These are phyloP conservation scores for Carallia pectinifolia DNA, from an alignment of 345 rosid genomes.

Conservation along the genomic window DNA sequence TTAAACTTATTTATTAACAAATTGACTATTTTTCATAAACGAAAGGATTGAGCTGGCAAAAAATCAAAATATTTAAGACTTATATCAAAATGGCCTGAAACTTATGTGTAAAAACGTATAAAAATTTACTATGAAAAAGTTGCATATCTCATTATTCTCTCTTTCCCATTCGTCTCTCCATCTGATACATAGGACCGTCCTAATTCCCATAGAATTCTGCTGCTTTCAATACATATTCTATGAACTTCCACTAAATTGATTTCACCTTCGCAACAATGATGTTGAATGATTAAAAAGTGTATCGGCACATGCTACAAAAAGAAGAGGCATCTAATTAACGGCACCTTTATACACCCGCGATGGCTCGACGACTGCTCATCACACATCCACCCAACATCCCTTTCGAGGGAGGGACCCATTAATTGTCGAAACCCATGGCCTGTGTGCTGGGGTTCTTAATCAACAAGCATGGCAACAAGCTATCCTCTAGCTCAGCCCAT, in stretches of 20 bases:
- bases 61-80: too few species aligned
- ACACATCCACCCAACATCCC: background rate
- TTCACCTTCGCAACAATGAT: constrained; percentile 16
- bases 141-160: too few species aligned
- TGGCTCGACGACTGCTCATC: background rate
- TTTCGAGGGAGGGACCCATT: background rate
- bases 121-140: too few species aligned
- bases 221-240: background rate
- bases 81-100: too few species aligned
- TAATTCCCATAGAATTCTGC: background rate
- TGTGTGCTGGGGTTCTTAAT: background rate
- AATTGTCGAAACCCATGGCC: background rate
- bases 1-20: too few species aligned
- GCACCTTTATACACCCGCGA: background rate
- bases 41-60: too few species aligned
- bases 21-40: too few species aligned
- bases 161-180: too few species aligned
- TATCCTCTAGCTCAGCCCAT: background rate
- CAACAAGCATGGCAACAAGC: background rate
- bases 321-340: background rate
- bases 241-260: constrained; percentile 5
- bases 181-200: background rate
- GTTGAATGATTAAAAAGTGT: constrained; percentile 27
- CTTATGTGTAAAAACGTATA: too few species aligned
- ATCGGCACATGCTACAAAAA: constrained; percentile 31